A percentile compares a stretch with the other conserved stretches of the same genome.
Conservation (phyloP, 2,329 filamentous ascomycete genomes). For the Trichoderma sp. region DNA sequence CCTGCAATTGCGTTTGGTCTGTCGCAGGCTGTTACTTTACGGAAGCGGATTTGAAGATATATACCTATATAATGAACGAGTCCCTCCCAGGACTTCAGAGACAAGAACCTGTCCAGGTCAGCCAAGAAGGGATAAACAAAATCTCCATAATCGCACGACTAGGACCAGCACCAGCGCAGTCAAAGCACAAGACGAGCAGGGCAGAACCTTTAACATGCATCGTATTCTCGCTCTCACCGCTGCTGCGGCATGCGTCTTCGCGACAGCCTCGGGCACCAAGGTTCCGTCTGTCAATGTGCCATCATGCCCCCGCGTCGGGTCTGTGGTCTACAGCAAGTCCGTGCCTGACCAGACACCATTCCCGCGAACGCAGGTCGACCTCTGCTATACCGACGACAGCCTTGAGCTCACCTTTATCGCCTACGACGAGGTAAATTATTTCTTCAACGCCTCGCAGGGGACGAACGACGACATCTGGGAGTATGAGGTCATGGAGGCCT, state of each 20-base stretch:
- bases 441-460: conserved; percentile 46
- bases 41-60: neutral
- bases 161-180: neutral
- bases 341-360: conserved; percentile 48
- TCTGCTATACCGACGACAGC: conserved; percentile 49
- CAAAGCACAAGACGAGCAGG: neutral
- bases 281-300: conserved; percentile 44
- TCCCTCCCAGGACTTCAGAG: neutral
- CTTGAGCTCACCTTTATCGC: conserved; percentile 50
- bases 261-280: conserved; percentile 14
- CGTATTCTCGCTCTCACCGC: conserved; percentile 15
- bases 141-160: too few relatives aligned
- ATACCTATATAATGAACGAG: conserved; percentile 8
- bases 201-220: conserved; percentile 11
- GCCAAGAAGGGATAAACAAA: neutral
- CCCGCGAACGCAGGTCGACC: conserved; percentile 48
- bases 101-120: neutral
- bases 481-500: conserved; percentile 56
- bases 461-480: conserved; percentile 53
- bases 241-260: conserved; percentile 18
- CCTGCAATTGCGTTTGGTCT: conserved; percentile 5
- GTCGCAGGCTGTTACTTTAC: neutral
- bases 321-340: conserved; percentile 45
- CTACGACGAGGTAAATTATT: conserved; percentile 50
- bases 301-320: conserved; percentile 43